A percentile compares a stretch with the other conserved stretches of the same genome.
Evolutionary conservation across 163 green algal species (phyloP).

Genomic region (Scenedesmus sp.): DNA sequence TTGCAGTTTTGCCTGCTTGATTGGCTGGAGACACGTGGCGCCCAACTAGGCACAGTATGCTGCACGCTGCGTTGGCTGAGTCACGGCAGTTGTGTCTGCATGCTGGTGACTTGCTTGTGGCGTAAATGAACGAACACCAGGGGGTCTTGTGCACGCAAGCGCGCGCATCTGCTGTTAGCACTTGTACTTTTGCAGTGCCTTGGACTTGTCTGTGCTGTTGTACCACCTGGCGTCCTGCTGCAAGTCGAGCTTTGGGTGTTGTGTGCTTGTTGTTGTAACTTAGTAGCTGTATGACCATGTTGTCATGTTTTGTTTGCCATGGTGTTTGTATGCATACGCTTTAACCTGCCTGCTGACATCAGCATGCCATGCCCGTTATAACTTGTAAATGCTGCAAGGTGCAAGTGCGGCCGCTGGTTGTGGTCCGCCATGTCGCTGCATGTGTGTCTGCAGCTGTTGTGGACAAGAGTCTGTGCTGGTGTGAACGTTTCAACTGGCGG

Average conservation of each 20-base stretch:
- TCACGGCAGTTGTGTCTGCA: too few species aligned
- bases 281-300: too few species aligned
- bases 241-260: too few species aligned
- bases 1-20: neutral
- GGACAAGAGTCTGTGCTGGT: neutral
- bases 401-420: neutral
- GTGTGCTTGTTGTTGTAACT: too few species aligned
- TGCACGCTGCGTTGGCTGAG: neutral
- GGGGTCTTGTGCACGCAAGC: too few species aligned
- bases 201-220: neutral
- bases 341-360: neutral
- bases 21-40: too few species aligned
- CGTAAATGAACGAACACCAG: too few species aligned
- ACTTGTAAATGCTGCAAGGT: too few species aligned
- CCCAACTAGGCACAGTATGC: neutral
- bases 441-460: neutral
- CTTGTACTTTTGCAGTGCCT: neutral
- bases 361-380: neutral
- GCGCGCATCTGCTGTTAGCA: neutral
- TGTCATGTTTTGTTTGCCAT: neutral
- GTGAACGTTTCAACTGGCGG: neutral
- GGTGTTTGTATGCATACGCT: too few species aligned
- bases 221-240: too few species aligned
- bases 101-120: too few species aligned
- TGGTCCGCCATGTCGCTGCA: neutral